A percentile compares a stretch with the other conserved stretches of the same genome.
Evolutionary conservation across 805 yeast species (phyloP).

Genomic region (Wickerhamiella lipophila): DNA sequence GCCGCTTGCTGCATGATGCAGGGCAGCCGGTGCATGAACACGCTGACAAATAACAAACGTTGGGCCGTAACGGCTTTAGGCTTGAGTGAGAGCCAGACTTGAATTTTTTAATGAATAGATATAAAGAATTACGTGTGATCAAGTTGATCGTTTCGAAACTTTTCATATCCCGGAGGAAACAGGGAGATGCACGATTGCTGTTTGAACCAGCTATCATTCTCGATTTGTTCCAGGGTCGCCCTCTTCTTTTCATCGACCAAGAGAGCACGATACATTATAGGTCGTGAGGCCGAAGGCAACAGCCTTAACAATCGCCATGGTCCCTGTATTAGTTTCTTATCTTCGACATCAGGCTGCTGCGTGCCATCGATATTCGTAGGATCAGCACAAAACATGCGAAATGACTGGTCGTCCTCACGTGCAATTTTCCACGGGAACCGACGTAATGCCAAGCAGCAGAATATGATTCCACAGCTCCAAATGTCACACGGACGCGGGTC

Average conservation of each 20-base stretch:
- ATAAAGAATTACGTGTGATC: background rate
- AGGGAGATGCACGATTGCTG: background rate
- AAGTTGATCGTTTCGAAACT: conserved; percentile 1
- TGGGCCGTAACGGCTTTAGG: too few relatives aligned
- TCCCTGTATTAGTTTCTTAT: conserved; percentile 37
- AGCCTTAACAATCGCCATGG: conserved; percentile 60
- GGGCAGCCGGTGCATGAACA: background rate
- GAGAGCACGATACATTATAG: conserved; percentile 53
- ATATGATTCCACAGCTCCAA: conserved; percentile 90
- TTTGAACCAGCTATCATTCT: conserved; percentile 45
- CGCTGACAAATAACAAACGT: too few relatives aligned
- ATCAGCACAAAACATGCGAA: conserved; percentile 40
- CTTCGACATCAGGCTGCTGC: conserved; percentile 19
- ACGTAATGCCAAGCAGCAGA: conserved; percentile 75
- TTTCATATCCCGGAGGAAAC: conserved; percentile 6
- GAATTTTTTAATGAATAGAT: background rate
- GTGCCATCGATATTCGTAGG: conserved; percentile 22
- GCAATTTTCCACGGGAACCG: conserved; percentile 96
- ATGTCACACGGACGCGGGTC: conserved; percentile 84
- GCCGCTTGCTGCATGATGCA: background rate
- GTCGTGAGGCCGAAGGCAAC: conserved; percentile 55
- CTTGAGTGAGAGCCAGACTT: too few relatives aligned
- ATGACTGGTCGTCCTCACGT: conserved; percentile 61
- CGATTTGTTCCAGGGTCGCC: conserved; percentile 43
- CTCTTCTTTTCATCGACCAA: conserved; percentile 46